Conservation (phyloP, 2,329 filamentous ascomycete species). For the Calcarisporium arbuscula region DNA sequence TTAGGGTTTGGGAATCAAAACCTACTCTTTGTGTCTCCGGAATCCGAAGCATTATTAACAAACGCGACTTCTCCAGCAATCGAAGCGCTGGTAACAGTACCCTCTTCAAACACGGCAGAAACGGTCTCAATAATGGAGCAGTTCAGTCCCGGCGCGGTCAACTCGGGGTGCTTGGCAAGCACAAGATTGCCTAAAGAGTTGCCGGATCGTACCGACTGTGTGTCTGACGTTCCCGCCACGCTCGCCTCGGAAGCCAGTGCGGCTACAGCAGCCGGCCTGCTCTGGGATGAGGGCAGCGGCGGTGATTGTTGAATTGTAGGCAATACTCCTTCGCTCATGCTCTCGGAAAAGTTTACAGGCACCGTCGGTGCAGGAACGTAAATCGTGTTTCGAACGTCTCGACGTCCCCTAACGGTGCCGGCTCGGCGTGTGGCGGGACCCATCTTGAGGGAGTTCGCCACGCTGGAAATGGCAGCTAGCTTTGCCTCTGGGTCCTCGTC, state of each 20-base stretch:
- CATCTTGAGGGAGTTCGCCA: slow-evolving; percentile 65
- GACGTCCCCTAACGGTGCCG: slow-evolving; percentile 76
- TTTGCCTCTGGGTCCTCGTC: slow-evolving; percentile 72
- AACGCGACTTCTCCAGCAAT: slow-evolving; percentile 87
- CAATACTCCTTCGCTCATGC: slow-evolving; percentile 23
- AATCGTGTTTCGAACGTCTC: slow-evolving; percentile 88
- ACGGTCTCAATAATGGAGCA: slow-evolving; percentile 88
- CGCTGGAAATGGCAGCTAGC: slow-evolving; percentile 66
- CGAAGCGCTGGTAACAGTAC: slow-evolving; percentile 62
- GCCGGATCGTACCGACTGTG: slow-evolving; percentile 83
- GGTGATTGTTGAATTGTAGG: slow-evolving; percentile 13
- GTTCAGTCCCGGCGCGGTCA: slow-evolving; percentile 73
- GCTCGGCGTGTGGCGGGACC: slow-evolving; percentile 61
- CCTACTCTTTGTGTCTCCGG: slow-evolving; percentile 42
- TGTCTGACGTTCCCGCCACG: slow-evolving; percentile 63
- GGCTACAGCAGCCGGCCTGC: slow-evolving; percentile 43
- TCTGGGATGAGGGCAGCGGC: slow-evolving; percentile 12
- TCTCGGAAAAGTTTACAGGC: slow-evolving; percentile 28
- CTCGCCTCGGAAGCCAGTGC: slow-evolving; percentile 58
- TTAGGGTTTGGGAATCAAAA: too few relatives aligned
- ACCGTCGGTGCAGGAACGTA: slow-evolving; percentile 61
- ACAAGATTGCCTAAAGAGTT: slow-evolving; percentile 67
- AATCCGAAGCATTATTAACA: slow-evolving; percentile 58
- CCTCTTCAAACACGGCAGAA: slow-evolving; percentile 75
- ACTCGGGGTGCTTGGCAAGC: slow-evolving; percentile 73